A percentile compares a stretch with the other conserved stretches of the same genome.
Conservation (phyloP, 208 protist species). For the Trypanosoma brucei region DNA sequence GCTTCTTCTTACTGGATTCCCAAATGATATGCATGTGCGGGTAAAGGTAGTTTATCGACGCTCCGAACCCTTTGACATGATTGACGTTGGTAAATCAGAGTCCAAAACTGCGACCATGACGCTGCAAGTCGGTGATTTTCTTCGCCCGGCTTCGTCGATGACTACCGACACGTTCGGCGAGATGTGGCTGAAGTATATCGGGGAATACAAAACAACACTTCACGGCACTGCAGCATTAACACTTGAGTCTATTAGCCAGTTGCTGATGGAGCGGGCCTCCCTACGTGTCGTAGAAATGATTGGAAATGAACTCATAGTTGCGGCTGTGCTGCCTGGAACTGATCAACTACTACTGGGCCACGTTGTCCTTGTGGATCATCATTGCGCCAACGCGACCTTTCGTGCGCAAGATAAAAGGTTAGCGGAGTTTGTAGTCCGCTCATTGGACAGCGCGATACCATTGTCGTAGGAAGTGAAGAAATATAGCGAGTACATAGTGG, state of each 20-base stretch:
- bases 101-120: background rate
- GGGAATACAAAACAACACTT: conserved; percentile 22
- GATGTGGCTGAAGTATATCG: conserved; percentile 18
- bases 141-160: conserved; percentile 27
- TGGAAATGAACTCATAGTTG: conserved; percentile 49
- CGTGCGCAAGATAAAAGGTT: conserved; percentile 20
- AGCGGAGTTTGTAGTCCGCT: conserved; percentile 13
- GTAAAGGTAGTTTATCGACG: conserved; percentile 9
- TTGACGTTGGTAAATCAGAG: background rate
- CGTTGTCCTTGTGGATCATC: conserved; percentile 11
- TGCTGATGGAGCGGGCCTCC: conserved; percentile 29
- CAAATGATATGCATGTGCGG: conserved; percentile 4
- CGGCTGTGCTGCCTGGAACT: conserved; percentile 25
- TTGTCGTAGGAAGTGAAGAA: too few species aligned
- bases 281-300: conserved; percentile 61
- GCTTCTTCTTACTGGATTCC: conserved; percentile 12
- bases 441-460: conserved; percentile 2
- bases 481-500: too few species aligned
- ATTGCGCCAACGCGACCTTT: conserved; percentile 23
- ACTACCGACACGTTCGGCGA: conserved; percentile 42
- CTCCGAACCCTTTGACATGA: too few species aligned
- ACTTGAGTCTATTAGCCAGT: conserved; percentile 21
- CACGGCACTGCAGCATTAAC: conserved; percentile 8
- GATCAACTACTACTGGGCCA: conserved; percentile 27
- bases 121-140: conserved; percentile 15